Evolutionary conservation across 106 monocot species (phyloP).

Genomic region (Dactylorhiza incarnata): DNA sequence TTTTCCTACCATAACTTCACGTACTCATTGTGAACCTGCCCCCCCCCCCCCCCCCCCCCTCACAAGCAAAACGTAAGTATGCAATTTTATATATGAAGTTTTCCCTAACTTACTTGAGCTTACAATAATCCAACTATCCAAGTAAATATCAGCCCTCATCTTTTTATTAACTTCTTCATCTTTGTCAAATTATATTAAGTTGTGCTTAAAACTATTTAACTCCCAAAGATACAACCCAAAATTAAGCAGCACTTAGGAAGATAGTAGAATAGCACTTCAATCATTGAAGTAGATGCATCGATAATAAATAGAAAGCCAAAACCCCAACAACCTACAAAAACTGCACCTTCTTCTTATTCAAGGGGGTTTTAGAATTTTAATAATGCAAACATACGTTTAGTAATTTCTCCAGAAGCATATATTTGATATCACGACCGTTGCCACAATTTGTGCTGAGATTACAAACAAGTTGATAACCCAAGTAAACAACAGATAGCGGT

Average conservation of each 20-base stretch:
- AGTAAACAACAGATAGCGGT: neutral
- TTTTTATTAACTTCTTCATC: neutral
- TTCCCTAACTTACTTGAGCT: neutral
- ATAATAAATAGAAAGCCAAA: neutral
- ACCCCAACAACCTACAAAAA: neutral
- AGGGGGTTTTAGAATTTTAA: neutral
- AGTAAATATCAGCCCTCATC: neutral
- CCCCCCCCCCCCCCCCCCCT: too few relatives aligned
- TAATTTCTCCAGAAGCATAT: neutral
- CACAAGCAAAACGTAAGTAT: neutral
- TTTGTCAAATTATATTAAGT: neutral
- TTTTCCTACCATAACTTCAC: too few relatives aligned
- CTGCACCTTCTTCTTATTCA: neutral
- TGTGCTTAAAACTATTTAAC: neutral
- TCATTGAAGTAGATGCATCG: neutral
- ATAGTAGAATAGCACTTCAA: neutral
- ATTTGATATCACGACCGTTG: neutral
- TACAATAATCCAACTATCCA: neutral
- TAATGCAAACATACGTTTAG: neutral
- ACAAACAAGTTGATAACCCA: neutral
- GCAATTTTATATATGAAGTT: neutral
- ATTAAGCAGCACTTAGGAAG: neutral
- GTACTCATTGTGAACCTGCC: neutral
- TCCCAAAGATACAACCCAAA: neutral
- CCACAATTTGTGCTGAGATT: neutral